phyloP scores from a whole-genome alignment of 2,329 filamentous ascomycete species.

The Sclerotinia glacialis region DNA sequence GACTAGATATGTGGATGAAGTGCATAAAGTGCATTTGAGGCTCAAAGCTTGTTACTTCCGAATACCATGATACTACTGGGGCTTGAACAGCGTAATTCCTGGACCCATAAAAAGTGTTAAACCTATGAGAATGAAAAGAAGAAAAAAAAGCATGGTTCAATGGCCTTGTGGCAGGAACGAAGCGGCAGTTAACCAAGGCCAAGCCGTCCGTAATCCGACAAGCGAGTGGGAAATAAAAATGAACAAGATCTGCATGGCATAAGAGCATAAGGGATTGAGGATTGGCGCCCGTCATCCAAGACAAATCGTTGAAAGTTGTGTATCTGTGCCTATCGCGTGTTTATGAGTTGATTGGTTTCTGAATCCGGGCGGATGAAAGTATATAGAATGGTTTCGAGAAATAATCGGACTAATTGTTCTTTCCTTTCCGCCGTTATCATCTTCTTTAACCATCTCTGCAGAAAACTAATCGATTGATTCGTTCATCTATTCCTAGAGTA shows the following conservation, averaged over 20 bases:
- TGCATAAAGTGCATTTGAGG: constrained; percentile 1
- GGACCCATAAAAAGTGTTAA: neutral
- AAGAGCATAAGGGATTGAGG: neutral
- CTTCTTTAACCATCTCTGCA: neutral
- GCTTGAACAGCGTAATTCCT: neutral
- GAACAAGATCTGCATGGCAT: neutral
- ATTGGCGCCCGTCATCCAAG: constrained; percentile 9
- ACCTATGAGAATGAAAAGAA: neutral
- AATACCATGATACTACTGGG: neutral
- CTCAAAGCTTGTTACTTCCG: constrained; percentile 4
- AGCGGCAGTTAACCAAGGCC: constrained; percentile 11
- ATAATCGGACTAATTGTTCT: neutral
- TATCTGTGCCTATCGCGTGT: neutral
- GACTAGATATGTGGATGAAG: neutral
- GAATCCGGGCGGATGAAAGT: neutral
- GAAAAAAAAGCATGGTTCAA: neutral
- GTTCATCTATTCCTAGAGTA: constrained; percentile 9
- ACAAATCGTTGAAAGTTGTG: neutral
- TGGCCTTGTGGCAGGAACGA: neutral
- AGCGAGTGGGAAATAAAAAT: neutral
- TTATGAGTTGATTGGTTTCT: neutral
- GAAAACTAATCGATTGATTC: neutral
- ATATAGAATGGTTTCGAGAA: neutral
- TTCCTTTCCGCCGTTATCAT: neutral
- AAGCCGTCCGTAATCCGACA: neutral